Base-by-base conservation (phyloP, 164 flowering plant species). In the grape (Vitis vinifera) region DNA sequence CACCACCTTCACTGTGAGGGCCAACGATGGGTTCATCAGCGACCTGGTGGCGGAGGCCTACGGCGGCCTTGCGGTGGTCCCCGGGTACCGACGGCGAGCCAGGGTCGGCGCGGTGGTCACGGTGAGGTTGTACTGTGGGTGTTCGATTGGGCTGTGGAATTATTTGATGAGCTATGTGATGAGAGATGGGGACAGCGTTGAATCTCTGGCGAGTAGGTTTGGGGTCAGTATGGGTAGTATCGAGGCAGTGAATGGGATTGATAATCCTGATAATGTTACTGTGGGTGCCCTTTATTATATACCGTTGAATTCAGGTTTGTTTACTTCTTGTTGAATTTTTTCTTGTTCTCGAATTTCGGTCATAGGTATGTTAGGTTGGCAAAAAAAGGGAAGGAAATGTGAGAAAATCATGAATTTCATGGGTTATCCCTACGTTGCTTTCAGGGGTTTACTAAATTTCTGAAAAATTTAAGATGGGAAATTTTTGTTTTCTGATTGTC, bases 181-280 rank as follows among this genome's bases (percentile, higher is more conserved):
- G 90, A 71, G 55, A 65, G 95, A 91, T 44, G 93, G 87, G 67
- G 97, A 94, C 68, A 81, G 83, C 48, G 77, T 94, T 15, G 85
- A 71, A 49, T 86, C 91, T 13, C 69, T 94, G 69, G 85, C 97
- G 9, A 94, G 98, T 68, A 76, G 98, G 70, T 94, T 94, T 80
- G 98, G 98, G 1, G 92, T 92, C 65, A 92, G 97, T 75, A 94
- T 94, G 98, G 98, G 85, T 60, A 86, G 86, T 75, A 92, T 94
- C 76, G 97, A 85, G 84, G 53, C 59, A 23, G 84, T 87, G 17
- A 94, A 94, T 83, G 97, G 93, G 57, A 85, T 94, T 68, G 30
- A 58, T 50, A 71, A 86, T 86, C 92, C 97, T 48, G 83, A 78
- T 74, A 88, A 89, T 83, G 84, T 91, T 31, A 76, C 95, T 62